Conservation (phyloP, 2,329 filamentous ascomycete genomes). For the Chlorencoelia australis region DNA sequence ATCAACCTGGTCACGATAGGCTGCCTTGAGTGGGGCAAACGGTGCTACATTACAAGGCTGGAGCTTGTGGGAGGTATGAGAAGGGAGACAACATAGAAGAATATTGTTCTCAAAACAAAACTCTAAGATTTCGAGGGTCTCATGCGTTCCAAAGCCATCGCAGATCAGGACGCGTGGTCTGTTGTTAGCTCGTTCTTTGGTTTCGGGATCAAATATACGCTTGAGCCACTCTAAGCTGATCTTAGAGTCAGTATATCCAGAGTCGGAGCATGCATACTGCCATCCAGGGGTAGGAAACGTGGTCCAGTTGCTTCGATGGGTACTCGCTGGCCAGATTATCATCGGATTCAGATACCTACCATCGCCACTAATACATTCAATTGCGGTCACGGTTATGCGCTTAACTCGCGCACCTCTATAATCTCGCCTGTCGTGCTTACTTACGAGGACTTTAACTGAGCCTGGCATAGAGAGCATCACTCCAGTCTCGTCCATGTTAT, state of each 20-base stretch:
- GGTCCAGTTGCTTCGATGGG: constrained; percentile 3
- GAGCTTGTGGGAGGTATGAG: constrained; percentile 9
- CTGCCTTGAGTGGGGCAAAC: constrained; percentile 18
- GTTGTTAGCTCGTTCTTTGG: too few species aligned
- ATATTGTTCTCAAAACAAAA: constrained; percentile 27
- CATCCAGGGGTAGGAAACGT: constrained; percentile 13
- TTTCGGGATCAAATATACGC: too few species aligned
- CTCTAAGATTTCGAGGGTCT: constrained; percentile 26
- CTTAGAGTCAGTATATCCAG: too few species aligned
- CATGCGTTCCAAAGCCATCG: constrained; percentile 28
- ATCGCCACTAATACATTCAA: constrained; percentile 13
- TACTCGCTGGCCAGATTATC: constrained; percentile 23
- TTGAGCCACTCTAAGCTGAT: too few species aligned
- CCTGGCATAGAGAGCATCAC: constrained; percentile 21
- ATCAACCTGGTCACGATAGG: constrained; percentile 22
- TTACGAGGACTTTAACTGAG: constrained; percentile 25
- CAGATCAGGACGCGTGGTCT: constrained; percentile 28
- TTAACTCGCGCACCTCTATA: constrained; percentile 21
- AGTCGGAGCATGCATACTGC: too few species aligned
- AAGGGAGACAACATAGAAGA: constrained; percentile 25
- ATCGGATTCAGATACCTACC: constrained; percentile 18
- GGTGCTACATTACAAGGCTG: constrained; percentile 20
- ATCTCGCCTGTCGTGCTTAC: constrained; percentile 16
- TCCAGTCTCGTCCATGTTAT: constrained; percentile 17
- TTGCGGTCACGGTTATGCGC: constrained; percentile 12